These are phyloP conservation scores for Thelephora ganbajun DNA, from an alignment of 768 basidiomycete genomes.

Conservation along the genomic window DNA sequence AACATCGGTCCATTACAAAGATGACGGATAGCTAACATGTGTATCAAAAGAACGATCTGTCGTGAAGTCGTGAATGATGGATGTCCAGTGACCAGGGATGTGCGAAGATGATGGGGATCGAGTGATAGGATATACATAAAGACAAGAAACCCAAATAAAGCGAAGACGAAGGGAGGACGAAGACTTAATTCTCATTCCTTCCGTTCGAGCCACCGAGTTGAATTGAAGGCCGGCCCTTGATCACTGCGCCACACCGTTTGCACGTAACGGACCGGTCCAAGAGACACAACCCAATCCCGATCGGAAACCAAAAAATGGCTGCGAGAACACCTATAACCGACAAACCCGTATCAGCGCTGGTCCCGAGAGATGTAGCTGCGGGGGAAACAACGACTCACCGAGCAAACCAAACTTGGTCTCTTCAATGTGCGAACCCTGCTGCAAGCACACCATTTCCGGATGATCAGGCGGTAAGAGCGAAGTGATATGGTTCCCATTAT, in stretches of 20 bases:
- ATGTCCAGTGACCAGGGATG: too few species aligned
- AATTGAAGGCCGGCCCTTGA: slow-evolving; percentile 12
- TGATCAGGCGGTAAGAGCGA: slow-evolving; percentile 64
- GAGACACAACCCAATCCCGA: slow-evolving; percentile 66
- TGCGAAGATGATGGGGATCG: slow-evolving; percentile 14
- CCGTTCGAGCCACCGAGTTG: too few species aligned
- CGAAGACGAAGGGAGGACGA: too few species aligned
- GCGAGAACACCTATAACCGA: slow-evolving; percentile 49
- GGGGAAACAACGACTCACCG: slow-evolving; percentile 29
- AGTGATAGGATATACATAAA: too few species aligned
- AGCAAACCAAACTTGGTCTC: slow-evolving; percentile 56
- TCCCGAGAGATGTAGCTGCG: too few species aligned
- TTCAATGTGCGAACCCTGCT: slow-evolving; percentile 52
- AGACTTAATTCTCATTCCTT: too few species aligned
- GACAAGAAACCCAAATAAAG: too few species aligned
- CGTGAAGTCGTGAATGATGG: neutral
- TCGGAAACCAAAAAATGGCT: slow-evolving; percentile 77
- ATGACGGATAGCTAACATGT: too few species aligned
- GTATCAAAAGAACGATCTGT: too few species aligned
- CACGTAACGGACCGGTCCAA: slow-evolving; percentile 63
- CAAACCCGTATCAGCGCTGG: too few species aligned
- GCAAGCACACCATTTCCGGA: slow-evolving; percentile 79
- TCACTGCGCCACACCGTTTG: slow-evolving; percentile 26
- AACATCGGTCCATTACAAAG: too few species aligned
- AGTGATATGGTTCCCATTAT: slow-evolving; percentile 26